Conservation (phyloP, 768 basidiomycete genomes). For the Leucocoprinus birnbaumii region DNA sequence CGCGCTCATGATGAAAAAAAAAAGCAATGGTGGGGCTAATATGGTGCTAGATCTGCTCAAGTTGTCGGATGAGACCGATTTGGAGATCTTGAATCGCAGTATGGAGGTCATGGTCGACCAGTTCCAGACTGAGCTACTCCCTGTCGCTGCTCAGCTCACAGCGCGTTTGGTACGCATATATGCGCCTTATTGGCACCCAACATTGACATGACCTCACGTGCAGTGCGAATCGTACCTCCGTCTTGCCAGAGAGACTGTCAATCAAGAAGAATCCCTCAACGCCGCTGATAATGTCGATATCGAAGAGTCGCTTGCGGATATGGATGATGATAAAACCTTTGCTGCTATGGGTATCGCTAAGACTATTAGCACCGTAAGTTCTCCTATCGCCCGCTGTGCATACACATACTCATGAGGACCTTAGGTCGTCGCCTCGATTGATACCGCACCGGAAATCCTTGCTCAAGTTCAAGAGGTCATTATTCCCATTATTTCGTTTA, state of each 20-base stretch:
- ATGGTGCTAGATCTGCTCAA: slow-evolving; percentile 66
- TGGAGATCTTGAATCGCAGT: slow-evolving; percentile 77
- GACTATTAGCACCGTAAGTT: slow-evolving; percentile 73
- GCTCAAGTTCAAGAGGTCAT: slow-evolving; percentile 80
- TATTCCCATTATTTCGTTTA: slow-evolving; percentile 73
- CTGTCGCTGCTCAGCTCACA: slow-evolving; percentile 80
- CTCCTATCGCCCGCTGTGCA: neutral
- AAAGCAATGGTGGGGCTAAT: too few relatives aligned
- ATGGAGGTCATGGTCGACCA: slow-evolving; percentile 87
- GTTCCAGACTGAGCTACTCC: slow-evolving; percentile 81
- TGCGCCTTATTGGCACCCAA: neutral
- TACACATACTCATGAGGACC: neutral
- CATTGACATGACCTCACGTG: neutral
- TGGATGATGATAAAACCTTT: slow-evolving; percentile 84
- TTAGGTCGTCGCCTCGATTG: slow-evolving; percentile 74
- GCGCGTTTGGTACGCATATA: slow-evolving; percentile 60
- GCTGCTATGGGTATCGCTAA: slow-evolving; percentile 86
- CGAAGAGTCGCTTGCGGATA: slow-evolving; percentile 50
- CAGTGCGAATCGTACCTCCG: slow-evolving; percentile 85
- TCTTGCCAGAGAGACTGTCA: slow-evolving; percentile 65
- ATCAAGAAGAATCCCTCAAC: slow-evolving; percentile 46
- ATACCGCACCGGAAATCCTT: slow-evolving; percentile 70
- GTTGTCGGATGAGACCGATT: slow-evolving; percentile 86
- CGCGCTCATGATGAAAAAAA: too few relatives aligned
- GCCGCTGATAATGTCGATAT: slow-evolving; percentile 44